phyloP scores from a whole-genome alignment of 2,329 filamentous ascomycete species.

The Aspergillus sp. region DNA sequence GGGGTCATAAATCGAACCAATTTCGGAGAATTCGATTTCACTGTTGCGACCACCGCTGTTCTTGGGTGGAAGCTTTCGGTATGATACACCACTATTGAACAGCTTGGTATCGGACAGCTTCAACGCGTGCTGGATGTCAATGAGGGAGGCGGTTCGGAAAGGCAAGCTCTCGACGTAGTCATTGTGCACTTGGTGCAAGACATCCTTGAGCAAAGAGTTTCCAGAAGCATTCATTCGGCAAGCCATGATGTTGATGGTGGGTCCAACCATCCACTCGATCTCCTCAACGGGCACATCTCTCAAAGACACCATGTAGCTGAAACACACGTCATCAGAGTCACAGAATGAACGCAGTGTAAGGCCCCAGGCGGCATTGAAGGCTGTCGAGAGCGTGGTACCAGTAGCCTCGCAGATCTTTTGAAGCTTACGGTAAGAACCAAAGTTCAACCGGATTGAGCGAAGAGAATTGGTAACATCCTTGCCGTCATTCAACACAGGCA shows the following conservation, averaged over 20 bases:
- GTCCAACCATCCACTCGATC: constrained; percentile 44
- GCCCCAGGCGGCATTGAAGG: constrained; percentile 36
- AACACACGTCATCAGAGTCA: constrained; percentile 34
- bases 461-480: background rate
- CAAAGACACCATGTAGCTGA: constrained; percentile 38
- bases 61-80: constrained; percentile 36
- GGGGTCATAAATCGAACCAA: constrained; percentile 40
- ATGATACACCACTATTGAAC: constrained; percentile 41
- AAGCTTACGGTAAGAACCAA: constrained; percentile 19
- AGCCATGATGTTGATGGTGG: constrained; percentile 54
- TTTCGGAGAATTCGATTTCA: constrained; percentile 35
- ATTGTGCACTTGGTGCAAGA: constrained; percentile 41
- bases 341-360: constrained; percentile 30
- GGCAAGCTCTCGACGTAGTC: constrained; percentile 45
- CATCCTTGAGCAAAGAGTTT: constrained; percentile 31
- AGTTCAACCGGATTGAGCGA: constrained; percentile 5
- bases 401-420: constrained; percentile 23
- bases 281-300: constrained; percentile 42
- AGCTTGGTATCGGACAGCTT: constrained; percentile 29
- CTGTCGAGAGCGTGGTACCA: constrained; percentile 31
- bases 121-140: constrained; percentile 42
- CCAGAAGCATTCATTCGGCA: constrained; percentile 40
- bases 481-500: constrained; percentile 3
- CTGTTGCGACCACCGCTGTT: constrained; percentile 12
- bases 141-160: constrained; percentile 48